phyloP scores from a whole-genome alignment of 2,329 filamentous ascomycete species.

The Colletotrichum horii region DNA sequence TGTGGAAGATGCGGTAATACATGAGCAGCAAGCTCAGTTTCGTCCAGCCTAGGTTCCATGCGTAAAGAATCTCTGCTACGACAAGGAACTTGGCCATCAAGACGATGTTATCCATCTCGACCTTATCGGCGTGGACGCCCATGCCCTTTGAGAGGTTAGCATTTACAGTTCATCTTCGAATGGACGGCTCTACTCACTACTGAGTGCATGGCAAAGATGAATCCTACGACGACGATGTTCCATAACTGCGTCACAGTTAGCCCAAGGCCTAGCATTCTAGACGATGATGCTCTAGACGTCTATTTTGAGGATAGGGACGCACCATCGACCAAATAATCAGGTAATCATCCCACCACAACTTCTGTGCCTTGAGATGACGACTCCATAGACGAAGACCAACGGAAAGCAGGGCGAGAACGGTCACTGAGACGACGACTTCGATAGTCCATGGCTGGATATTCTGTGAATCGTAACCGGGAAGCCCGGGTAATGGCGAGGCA shows the following conservation, averaged over 20 bases:
- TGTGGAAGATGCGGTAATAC: constrained; percentile 58
- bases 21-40: constrained; percentile 56
- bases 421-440: constrained; percentile 44
- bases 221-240: constrained; percentile 48
- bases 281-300: background rate
- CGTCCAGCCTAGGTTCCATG: constrained; percentile 52
- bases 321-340: constrained; percentile 55
- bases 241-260: constrained; percentile 32
- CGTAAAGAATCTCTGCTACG: constrained; percentile 52
- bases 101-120: constrained; percentile 40
- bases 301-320: background rate
- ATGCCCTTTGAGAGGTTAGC: constrained; percentile 37
- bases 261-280: background rate
- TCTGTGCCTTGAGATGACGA: constrained; percentile 45
- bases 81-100: constrained; percentile 52
- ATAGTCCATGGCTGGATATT: constrained; percentile 49
- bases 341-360: constrained; percentile 57
- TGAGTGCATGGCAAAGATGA: constrained; percentile 53
- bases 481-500: constrained; percentile 24
- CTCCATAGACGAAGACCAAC: constrained; percentile 46
- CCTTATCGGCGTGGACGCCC: constrained; percentile 49
- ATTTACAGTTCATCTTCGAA: background rate
- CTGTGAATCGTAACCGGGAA: constrained; percentile 36
- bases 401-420: constrained; percentile 40
- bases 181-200: background rate